These are phyloP conservation scores for Arabidopsis arenosa DNA, from an alignment of 345 rosid genomes.

Conservation along the genomic window DNA sequence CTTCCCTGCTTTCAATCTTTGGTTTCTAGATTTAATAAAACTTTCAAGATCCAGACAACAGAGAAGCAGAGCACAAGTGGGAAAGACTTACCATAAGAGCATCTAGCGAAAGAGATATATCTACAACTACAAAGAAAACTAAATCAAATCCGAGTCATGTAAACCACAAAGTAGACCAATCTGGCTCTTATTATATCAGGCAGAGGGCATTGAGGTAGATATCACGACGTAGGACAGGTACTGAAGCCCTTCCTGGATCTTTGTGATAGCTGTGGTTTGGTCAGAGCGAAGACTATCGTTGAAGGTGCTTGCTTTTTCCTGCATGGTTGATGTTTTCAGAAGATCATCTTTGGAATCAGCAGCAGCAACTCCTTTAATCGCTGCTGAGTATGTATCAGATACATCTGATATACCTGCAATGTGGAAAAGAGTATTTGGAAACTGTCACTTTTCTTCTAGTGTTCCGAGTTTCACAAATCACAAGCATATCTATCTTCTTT, in stretches of 20 bases:
- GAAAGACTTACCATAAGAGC: slow-evolving; percentile 24
- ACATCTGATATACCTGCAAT: slow-evolving; percentile 87
- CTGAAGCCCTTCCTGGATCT: slow-evolving; percentile 85
- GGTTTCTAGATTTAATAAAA: slow-evolving; percentile 19
- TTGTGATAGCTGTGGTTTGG: slow-evolving; percentile 61
- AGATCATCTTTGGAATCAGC: slow-evolving; percentile 55
- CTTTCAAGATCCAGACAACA: slow-evolving; percentile 36
- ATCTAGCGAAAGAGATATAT: slow-evolving; percentile 30
- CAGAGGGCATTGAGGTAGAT: slow-evolving; percentile 72
- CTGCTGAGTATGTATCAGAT: slow-evolving; percentile 75
- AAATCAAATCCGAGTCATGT: slow-evolving; percentile 10
- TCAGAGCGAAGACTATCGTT: slow-evolving; percentile 65
- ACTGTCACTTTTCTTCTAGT: background rate
- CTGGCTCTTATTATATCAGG: slow-evolving; percentile 46
- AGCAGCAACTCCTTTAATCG: slow-evolving; percentile 58
- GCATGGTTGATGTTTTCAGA: slow-evolving; percentile 53
- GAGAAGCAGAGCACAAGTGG: slow-evolving; percentile 15
- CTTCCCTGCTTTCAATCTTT: slow-evolving; percentile 15
- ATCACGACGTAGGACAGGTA: slow-evolving; percentile 69
- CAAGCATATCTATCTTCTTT: background rate
- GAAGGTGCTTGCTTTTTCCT: slow-evolving; percentile 68
- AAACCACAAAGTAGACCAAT: slow-evolving; percentile 21
- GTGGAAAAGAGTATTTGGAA: background rate
- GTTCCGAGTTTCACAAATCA: background rate
- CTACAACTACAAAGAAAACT: slow-evolving; percentile 41